phyloP scores from a whole-genome alignment of 768 basidiomycete species.

The Leccinum truebloodii region DNA sequence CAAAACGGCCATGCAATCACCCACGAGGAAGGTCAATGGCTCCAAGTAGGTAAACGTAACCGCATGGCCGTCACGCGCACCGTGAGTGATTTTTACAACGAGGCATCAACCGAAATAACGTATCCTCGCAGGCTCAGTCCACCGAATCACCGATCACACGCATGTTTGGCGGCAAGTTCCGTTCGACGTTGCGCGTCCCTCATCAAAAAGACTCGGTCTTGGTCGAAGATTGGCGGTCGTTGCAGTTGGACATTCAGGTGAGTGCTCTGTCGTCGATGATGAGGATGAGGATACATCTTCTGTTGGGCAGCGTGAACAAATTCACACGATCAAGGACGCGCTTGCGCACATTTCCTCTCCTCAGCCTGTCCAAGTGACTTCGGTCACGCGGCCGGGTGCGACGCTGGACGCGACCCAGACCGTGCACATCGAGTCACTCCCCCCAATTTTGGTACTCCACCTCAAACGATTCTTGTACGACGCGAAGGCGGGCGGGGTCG shows the following conservation, averaged over 20 bases:
- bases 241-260: constrained; percentile 90
- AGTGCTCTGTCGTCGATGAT: background rate
- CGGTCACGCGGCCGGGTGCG: constrained; percentile 53
- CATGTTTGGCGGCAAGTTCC: constrained; percentile 92
- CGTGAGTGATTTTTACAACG: constrained; percentile 44
- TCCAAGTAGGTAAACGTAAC: constrained; percentile 87
- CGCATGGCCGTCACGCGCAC: constrained; percentile 76
- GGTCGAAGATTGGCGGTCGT: constrained; percentile 88
- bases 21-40: constrained; percentile 75
- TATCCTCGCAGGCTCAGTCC: constrained; percentile 56
- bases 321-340: constrained; percentile 82
- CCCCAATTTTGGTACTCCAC: constrained; percentile 83
- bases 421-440: constrained; percentile 78
- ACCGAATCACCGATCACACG: constrained; percentile 86
- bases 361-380: constrained; percentile 73
- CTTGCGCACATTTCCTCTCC: constrained; percentile 75
- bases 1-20: constrained; percentile 10
- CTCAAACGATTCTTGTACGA: constrained; percentile 93
- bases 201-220: constrained; percentile 84
- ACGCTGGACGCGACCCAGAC: constrained; percentile 73
- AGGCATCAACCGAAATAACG: background rate
- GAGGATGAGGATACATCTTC: background rate
- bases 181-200: constrained; percentile 78
- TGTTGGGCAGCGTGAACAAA: constrained; percentile 59
- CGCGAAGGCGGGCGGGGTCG: constrained; percentile 67